Conservation (phyloP, 164 flowering plant genomes). For the Liquidambar formosana region DNA sequence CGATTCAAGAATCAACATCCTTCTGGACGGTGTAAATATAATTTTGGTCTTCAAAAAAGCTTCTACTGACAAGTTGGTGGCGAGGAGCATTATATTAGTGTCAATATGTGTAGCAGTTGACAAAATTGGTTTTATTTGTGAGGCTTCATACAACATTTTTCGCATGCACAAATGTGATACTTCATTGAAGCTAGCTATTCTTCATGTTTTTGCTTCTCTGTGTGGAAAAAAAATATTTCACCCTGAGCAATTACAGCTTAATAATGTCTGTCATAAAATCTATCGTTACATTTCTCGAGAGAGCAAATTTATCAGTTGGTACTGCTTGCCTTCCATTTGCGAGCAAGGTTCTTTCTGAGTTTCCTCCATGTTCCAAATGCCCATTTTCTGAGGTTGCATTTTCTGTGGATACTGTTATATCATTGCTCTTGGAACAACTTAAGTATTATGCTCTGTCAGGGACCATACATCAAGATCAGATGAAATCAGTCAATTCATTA, state of each 20-base stretch:
- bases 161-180: constrained; percentile 29
- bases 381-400: constrained; percentile 53
- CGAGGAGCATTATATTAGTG: constrained; percentile 57
- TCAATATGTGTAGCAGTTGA: constrained; percentile 56
- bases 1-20: constrained; percentile 27
- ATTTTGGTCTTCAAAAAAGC: constrained; percentile 37
- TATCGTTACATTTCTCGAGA: constrained; percentile 52
- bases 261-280: constrained; percentile 54
- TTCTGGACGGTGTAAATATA: constrained; percentile 23
- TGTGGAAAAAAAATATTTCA: constrained; percentile 54
- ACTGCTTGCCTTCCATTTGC: constrained; percentile 12
- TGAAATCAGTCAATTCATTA: constrained; percentile 11
- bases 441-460: constrained; percentile 23
- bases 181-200: constrained; percentile 43
- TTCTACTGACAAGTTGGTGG: constrained; percentile 49
- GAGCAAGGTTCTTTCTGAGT: constrained; percentile 13
- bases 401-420: constrained; percentile 42
- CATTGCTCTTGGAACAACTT: constrained; percentile 52
- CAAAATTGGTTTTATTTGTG: constrained; percentile 52
- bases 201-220: constrained; percentile 72
- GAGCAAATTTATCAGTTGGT: constrained; percentile 11
- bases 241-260: constrained; percentile 21
- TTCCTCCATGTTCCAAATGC: constrained; percentile 47
- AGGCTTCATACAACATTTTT: constrained; percentile 60
- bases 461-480: constrained; percentile 12